Conservation (phyloP, 768 basidiomycete species). For the Podaxis carcinomalis region DNA sequence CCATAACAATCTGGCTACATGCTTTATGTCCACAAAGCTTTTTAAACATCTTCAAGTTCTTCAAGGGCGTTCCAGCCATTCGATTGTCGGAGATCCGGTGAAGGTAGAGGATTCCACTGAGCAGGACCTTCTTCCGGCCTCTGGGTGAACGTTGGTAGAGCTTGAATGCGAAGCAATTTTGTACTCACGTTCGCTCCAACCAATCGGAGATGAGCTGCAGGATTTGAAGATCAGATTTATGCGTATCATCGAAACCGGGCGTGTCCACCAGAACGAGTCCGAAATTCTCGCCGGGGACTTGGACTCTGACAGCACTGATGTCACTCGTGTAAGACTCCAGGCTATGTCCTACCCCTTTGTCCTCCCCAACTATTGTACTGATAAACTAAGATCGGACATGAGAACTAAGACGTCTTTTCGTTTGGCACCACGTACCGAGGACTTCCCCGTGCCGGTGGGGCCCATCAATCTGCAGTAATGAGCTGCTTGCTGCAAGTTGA, state of each 20-base stretch:
- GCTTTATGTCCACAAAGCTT: slow-evolving; percentile 29
- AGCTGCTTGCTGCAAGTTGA: background rate
- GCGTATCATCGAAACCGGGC: slow-evolving; percentile 25
- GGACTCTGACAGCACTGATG: slow-evolving; percentile 14
- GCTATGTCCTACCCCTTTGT: slow-evolving; percentile 24
- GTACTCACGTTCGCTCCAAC: slow-evolving; percentile 14
- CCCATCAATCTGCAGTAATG: slow-evolving; percentile 13
- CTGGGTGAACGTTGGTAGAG: background rate
- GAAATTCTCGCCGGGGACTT: slow-evolving; percentile 2
- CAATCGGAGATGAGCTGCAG: slow-evolving; percentile 21
- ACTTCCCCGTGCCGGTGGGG: slow-evolving; percentile 18
- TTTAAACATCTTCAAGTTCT: slow-evolving; percentile 29
- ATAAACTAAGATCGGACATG: slow-evolving; percentile 23
- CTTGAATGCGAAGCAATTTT: background rate
- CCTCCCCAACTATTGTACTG: slow-evolving; percentile 27
- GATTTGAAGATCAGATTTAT: slow-evolving; percentile 19
- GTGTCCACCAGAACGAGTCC: slow-evolving; percentile 24
- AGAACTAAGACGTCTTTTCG: background rate
- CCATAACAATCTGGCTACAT: slow-evolving; percentile 24
- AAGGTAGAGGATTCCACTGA: slow-evolving; percentile 25
- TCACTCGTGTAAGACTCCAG: slow-evolving; percentile 31
- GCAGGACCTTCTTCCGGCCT: slow-evolving; percentile 12
- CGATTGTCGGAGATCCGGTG: slow-evolving; percentile 21
- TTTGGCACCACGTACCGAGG: slow-evolving; percentile 11
- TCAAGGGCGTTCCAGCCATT: slow-evolving; percentile 24